A percentile compares a stretch with the other conserved stretches of the same genome.
phyloP scores from a whole-genome alignment of 352 stramenopile species.

The Thalassiosira ordinaria region DNA sequence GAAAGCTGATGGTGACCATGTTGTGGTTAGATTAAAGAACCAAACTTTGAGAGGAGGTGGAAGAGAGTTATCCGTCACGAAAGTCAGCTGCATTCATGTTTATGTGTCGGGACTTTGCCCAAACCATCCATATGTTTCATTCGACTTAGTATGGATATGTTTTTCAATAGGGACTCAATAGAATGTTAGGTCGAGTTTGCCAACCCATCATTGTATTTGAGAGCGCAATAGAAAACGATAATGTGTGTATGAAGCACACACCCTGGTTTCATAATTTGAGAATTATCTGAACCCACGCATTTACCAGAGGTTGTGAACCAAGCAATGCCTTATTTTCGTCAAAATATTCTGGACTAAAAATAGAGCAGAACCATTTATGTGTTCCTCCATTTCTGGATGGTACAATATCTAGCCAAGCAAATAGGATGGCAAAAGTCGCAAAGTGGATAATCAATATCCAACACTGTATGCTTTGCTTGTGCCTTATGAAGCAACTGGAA shows the following conservation, averaged over 20 bases:
- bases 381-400: too few species aligned
- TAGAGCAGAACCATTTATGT: too few species aligned
- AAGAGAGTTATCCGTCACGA: background rate
- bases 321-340: too few species aligned
- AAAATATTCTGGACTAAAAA: too few species aligned
- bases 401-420: too few species aligned
- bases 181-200: background rate
- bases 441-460: too few species aligned
- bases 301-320: too few species aligned
- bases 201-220: background rate
- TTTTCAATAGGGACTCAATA: slow-evolving; percentile 10
- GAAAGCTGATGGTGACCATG: slow-evolving; percentile 15
- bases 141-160: background rate
- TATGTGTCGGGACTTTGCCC: background rate
- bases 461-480: too few species aligned
- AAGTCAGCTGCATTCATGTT: background rate
- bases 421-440: too few species aligned
- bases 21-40: background rate
- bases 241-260: background rate
- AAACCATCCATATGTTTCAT: too few species aligned
- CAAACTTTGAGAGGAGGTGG: slow-evolving; percentile 1
- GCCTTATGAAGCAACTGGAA: too few species aligned
- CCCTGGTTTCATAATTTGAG: background rate
- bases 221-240: background rate
- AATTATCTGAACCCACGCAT: background rate